These are phyloP conservation scores for Coemansia sp. DNA, from an alignment of 192 early-diverging fungal species.

Conservation along the genomic window DNA sequence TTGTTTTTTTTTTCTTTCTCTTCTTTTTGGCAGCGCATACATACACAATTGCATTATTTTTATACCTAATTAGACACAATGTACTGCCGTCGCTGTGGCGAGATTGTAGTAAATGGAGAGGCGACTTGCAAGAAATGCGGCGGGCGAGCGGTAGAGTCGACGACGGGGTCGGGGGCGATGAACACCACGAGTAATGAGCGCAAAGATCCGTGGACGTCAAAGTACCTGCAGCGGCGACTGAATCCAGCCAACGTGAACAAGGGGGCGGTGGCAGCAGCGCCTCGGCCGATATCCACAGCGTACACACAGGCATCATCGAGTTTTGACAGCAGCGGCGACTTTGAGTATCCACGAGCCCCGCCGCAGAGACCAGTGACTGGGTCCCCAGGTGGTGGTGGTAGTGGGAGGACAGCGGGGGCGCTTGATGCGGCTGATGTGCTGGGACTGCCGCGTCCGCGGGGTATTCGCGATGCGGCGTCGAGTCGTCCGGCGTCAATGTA, in stretches of 20 bases:
- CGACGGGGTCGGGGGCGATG: constrained; percentile 20
- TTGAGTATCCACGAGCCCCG: not conserved
- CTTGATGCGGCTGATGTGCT: constrained; percentile 1
- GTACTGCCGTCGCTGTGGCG: constrained; percentile 51
- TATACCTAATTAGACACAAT: constrained; percentile 16
- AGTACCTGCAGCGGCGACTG: constrained; percentile 44
- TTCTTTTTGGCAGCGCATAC: not conserved
- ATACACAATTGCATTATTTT: constrained; percentile 3
- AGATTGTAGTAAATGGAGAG: constrained; percentile 17
- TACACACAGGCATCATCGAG: constrained; percentile 25
- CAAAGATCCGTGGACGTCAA: constrained; percentile 53
- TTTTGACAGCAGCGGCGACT: constrained; percentile 10
- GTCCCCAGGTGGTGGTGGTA: constrained; percentile 5
- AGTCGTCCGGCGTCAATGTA: constrained; percentile 45
- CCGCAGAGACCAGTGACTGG: constrained; percentile 20
- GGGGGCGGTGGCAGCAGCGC: not conserved
- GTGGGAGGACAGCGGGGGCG: too few species aligned
- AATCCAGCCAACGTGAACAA: constrained; percentile 16
- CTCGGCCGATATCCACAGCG: constrained; percentile 1
- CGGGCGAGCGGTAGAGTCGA: constrained; percentile 33
- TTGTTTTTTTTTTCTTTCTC: constrained; percentile 1
- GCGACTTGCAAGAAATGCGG: constrained; percentile 37
- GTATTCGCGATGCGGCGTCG: constrained; percentile 31
- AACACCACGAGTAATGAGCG: constrained; percentile 13
- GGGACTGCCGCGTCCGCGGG: constrained; percentile 22